Conservation (phyloP, 1,139 yeast species). For the Protomyces lactucae-debilis region DNA sequence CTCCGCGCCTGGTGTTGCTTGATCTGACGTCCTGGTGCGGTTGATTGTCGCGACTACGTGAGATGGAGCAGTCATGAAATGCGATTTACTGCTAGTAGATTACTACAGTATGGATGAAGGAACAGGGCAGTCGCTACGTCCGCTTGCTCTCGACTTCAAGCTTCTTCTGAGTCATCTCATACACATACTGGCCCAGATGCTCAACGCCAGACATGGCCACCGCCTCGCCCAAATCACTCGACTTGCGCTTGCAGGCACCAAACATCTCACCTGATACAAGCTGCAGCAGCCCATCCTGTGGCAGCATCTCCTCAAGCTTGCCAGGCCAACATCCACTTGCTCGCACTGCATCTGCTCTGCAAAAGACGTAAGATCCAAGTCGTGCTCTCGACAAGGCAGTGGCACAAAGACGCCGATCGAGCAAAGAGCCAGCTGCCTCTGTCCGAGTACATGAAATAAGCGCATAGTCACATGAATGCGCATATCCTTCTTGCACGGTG, state of each 20-base stretch:
- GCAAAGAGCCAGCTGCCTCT: conserved; percentile 34
- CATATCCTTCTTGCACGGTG: conserved; percentile 38
- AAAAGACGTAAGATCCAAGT: conserved; percentile 41
- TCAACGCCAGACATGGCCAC: conserved; percentile 40
- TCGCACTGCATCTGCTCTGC: conserved; percentile 32
- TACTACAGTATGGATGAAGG: too few relatives aligned
- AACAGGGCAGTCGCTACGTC: background rate
- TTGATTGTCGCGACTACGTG: too few relatives aligned
- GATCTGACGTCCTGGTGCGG: background rate
- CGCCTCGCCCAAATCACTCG: conserved; percentile 29
- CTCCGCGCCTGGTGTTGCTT: background rate
- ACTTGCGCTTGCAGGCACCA: conserved; percentile 32
- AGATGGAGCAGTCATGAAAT: too few relatives aligned
- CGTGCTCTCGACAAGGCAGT: conserved; percentile 40
- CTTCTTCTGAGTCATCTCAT: conserved; percentile 39
- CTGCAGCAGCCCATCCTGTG: conserved; percentile 34
- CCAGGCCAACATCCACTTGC: background rate
- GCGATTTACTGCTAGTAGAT: too few relatives aligned
- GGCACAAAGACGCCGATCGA: conserved; percentile 36
- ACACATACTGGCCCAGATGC: conserved; percentile 42
- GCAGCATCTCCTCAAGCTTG: conserved; percentile 30
- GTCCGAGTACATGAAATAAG: conserved; percentile 39
- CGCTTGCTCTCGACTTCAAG: conserved; percentile 20
- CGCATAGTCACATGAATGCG: conserved; percentile 37
- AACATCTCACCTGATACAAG: conserved; percentile 41